Evolutionary conservation across 2,329 filamentous ascomycete species (phyloP).

Genomic region (Sporothrix pseudoabietina): DNA sequence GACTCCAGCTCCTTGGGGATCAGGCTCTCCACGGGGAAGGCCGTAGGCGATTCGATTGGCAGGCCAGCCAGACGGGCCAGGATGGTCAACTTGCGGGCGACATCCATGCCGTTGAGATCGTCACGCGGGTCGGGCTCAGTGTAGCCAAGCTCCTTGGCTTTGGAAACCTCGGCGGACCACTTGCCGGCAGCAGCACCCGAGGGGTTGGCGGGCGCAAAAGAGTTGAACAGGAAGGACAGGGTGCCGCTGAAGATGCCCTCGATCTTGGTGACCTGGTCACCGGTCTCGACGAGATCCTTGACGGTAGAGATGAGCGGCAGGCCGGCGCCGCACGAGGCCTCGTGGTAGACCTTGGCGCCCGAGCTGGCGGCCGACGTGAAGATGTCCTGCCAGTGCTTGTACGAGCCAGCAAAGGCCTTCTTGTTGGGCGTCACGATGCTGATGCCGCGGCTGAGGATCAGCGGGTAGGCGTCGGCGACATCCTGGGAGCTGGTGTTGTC

Average conservation of each 20-base stretch:
- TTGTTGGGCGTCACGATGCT: constrained; percentile 97
- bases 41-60: constrained; percentile 76
- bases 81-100: constrained; percentile 95
- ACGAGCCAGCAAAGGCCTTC: constrained; percentile 87
- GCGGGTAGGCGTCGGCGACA: constrained; percentile 80
- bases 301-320: constrained; percentile 91
- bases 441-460: constrained; percentile 77
- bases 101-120: constrained; percentile 83
- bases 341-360: constrained; percentile 87
- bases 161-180: constrained; percentile 89
- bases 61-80: constrained; percentile 83
- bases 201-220: constrained; percentile 77
- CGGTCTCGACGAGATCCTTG: constrained; percentile 91
- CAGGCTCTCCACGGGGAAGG: constrained; percentile 91
- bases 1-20: constrained; percentile 86
- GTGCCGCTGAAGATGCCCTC: constrained; percentile 98
- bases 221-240: constrained; percentile 98
- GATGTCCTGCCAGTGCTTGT: constrained; percentile 83
- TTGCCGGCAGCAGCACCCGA: constrained; percentile 74
- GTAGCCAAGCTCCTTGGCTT: constrained; percentile 91
- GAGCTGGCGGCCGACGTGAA: constrained; percentile 70
- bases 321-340: constrained; percentile 90
- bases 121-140: constrained; percentile 86
- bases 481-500: constrained; percentile 95
- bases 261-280: constrained; percentile 86